These are phyloP conservation scores for Pyrenophora graminea DNA, from an alignment of 2,329 filamentous ascomycete genomes.

Conservation along the genomic window DNA sequence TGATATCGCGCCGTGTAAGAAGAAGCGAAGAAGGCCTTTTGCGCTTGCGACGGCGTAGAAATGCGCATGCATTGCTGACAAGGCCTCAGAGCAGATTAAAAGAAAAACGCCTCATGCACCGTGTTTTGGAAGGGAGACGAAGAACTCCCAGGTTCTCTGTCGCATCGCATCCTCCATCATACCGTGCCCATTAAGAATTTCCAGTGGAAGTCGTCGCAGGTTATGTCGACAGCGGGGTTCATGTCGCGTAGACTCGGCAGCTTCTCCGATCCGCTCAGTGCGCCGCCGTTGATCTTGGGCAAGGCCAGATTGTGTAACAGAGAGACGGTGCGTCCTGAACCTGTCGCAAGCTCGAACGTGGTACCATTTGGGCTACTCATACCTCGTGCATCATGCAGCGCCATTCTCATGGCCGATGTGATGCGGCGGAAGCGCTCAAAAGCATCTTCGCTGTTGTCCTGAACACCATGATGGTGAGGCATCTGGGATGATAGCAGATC, in stretches of 20 bases:
- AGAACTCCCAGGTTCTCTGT: too few species aligned
- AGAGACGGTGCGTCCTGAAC: constrained; percentile 40
- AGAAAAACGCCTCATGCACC: too few species aligned
- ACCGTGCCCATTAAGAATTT: constrained; percentile 40
- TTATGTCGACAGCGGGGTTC: constrained; percentile 37
- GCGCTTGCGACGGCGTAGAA: too few species aligned
- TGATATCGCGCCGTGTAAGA: too few species aligned
- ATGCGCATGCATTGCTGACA: too few species aligned
- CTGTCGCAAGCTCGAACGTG: constrained; percentile 43
- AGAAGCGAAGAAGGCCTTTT: too few species aligned
- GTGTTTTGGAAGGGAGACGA: too few species aligned
- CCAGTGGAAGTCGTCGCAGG: constrained; percentile 40
- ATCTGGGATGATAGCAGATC: constrained; percentile 39
- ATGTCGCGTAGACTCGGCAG: constrained; percentile 37
- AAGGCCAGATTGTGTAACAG: constrained; percentile 39
- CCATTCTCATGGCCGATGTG: constrained; percentile 37
- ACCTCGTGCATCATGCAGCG: constrained; percentile 25
- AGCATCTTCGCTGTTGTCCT: constrained; percentile 33
- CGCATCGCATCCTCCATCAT: constrained; percentile 15
- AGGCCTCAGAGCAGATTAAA: too few species aligned
- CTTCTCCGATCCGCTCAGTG: constrained; percentile 28
- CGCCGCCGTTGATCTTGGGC: constrained; percentile 34
- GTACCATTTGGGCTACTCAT: constrained; percentile 37
- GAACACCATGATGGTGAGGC: constrained; percentile 32
- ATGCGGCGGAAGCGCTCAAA: constrained; percentile 44